Evolutionary conservation across 2,329 filamentous ascomycete species (phyloP).

Genomic region (Kalaharituber pfeilii): DNA sequence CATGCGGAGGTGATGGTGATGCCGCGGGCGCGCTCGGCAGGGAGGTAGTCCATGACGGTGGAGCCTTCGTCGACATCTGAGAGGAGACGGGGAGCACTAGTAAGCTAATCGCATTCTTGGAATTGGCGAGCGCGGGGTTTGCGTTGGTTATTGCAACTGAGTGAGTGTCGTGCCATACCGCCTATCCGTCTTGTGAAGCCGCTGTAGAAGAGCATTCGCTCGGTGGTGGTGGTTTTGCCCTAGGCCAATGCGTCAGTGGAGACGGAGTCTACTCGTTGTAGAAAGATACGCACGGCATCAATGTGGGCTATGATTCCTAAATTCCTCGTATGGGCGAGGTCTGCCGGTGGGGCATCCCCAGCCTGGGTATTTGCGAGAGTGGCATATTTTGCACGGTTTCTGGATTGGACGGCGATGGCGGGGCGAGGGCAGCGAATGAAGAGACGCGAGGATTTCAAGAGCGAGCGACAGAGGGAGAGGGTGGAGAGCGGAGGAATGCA

Average conservation of each 20-base stretch:
- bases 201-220: conserved; percentile 97
- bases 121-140: background rate
- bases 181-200: conserved; percentile 76
- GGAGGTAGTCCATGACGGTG: conserved; percentile 91
- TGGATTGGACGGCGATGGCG: background rate
- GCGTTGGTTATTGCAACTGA: background rate
- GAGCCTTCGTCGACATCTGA: conserved; percentile 83
- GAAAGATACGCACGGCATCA: conserved; percentile 48
- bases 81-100: background rate
- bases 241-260: conserved; percentile 23
- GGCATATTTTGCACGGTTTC: background rate
- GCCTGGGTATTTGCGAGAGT: background rate
- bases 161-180: conserved; percentile 28
- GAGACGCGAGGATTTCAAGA: background rate
- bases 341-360: conserved; percentile 2
- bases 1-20: conserved; percentile 97
- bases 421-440: background rate
- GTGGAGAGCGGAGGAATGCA: background rate
- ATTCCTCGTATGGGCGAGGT: conserved; percentile 48
- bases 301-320: conserved; percentile 98
- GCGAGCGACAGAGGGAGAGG: background rate
- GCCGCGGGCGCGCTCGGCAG: conserved; percentile 74
- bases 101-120: too few species aligned
- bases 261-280: background rate
- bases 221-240: conserved; percentile 95